Conservation (phyloP, 331 rosid species). For the Phaseolus coccineus region DNA sequence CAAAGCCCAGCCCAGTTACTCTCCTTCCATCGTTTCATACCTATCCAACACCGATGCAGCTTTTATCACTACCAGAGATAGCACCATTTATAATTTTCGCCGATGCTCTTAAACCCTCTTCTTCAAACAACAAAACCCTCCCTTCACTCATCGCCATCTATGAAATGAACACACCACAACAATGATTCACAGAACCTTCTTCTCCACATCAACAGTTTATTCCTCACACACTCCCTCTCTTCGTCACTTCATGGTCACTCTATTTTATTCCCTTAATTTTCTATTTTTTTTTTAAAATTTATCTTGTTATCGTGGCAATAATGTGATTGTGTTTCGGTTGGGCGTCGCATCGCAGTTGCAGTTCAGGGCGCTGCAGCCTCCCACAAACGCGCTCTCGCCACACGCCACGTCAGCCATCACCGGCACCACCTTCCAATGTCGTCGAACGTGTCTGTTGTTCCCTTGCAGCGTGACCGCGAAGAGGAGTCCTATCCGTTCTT, state of each 20-base stretch:
- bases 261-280: neutral
- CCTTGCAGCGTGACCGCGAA: slow-evolving; percentile 16
- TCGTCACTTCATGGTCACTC: slow-evolving; percentile 64
- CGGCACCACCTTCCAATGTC: slow-evolving; percentile 36
- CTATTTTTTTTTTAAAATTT: neutral
- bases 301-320: slow-evolving; percentile 6
- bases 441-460: slow-evolving; percentile 42
- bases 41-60: neutral
- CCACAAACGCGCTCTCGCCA: slow-evolving; percentile 44
- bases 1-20: neutral
- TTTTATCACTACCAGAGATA: neutral
- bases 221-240: slow-evolving; percentile 53
- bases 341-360: slow-evolving; percentile 61
- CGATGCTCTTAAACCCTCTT: slow-evolving; percentile 17
- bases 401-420: slow-evolving; percentile 33
- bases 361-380: slow-evolving; percentile 55
- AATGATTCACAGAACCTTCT: slow-evolving; percentile 70
- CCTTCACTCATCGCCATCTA: neutral
- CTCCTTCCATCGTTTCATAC: neutral
- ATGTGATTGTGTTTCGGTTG: slow-evolving; percentile 16
- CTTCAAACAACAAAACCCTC: neutral
- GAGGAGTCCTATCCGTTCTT: slow-evolving; percentile 8
- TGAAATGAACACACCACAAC: slow-evolving; percentile 49
- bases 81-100: neutral
- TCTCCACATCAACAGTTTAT: slow-evolving; percentile 44